A percentile compares a stretch with the other conserved stretches of the same genome.
Evolutionary conservation across 768 basidiomycete species (phyloP).

Genomic region (Hirschioporus abietinus): DNA sequence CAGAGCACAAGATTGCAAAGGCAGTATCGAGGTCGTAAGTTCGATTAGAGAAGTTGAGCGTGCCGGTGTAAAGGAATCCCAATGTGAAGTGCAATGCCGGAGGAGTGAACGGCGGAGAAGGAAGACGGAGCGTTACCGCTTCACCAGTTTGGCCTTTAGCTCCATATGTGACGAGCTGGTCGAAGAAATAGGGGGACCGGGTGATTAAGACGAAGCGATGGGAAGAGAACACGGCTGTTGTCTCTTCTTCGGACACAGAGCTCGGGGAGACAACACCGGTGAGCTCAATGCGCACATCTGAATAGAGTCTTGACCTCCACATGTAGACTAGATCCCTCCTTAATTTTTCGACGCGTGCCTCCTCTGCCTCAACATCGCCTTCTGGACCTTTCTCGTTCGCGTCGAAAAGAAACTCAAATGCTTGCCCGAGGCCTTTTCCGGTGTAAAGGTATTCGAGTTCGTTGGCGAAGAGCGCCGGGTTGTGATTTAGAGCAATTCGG

Average conservation of each 20-base stretch:
- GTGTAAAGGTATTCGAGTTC: constrained; percentile 96
- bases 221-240: constrained; percentile 82
- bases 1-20: constrained; percentile 81
- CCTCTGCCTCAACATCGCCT: constrained; percentile 39
- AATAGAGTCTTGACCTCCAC: constrained; percentile 94
- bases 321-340: constrained; percentile 93
- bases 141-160: constrained; percentile 34
- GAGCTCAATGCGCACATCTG: constrained; percentile 82
- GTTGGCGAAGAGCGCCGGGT: constrained; percentile 78
- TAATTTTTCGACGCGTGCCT: constrained; percentile 72
- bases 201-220: constrained; percentile 93
- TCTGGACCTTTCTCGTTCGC: constrained; percentile 35
- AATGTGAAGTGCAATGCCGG: constrained; percentile 91
- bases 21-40: constrained; percentile 91
- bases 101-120: constrained; percentile 92
- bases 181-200: constrained; percentile 82
- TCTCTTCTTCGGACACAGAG: constrained; percentile 50
- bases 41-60: constrained; percentile 86
- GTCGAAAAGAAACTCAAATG: constrained; percentile 85
- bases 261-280: constrained; percentile 53
- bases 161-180: constrained; percentile 68
- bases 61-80: constrained; percentile 93
- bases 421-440: constrained; percentile 81
- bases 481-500: constrained; percentile 61
- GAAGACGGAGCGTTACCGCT: constrained; percentile 61